phyloP scores from a whole-genome alignment of 257 asterid species.

The Solanum ahanhuiri region DNA sequence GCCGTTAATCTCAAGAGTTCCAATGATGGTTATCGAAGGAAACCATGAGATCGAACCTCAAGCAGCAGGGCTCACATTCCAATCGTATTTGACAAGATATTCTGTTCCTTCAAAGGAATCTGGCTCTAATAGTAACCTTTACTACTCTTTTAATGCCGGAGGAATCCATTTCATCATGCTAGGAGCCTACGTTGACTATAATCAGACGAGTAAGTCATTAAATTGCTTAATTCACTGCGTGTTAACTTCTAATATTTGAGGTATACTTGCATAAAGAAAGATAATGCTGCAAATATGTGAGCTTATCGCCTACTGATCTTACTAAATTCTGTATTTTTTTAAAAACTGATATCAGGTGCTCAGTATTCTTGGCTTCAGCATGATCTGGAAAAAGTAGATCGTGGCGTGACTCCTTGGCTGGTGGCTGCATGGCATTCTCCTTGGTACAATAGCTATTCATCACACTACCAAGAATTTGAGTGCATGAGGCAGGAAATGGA shows the following conservation, averaged over 20 bases:
- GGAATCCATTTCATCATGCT: constrained; percentile 74
- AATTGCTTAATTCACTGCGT: neutral
- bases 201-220: constrained; percentile 39
- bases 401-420: constrained; percentile 63
- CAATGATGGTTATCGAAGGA: constrained; percentile 89
- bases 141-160: constrained; percentile 82
- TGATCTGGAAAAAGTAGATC: constrained; percentile 47
- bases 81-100: constrained; percentile 55
- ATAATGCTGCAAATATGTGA: neutral
- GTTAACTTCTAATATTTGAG: neutral
- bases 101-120: constrained; percentile 78
- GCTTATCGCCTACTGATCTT: too few species aligned
- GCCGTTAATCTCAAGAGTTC: constrained; percentile 61
- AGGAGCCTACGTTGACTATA: constrained; percentile 77
- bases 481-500: constrained; percentile 93
- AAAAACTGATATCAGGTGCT: constrained; percentile 25
- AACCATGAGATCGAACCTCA: constrained; percentile 93
- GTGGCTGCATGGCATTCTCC: constrained; percentile 88
- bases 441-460: constrained; percentile 79
- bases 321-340: neutral
- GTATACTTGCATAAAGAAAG: neutral
- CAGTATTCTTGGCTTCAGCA: constrained; percentile 71
- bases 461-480: constrained; percentile 86
- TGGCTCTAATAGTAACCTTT: constrained; percentile 47
- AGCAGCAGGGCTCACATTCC: constrained; percentile 33